Percentiles rank a stretch among this genome's conserved stretches.
These are phyloP conservation scores for Candida montana DNA, from an alignment of 805 yeast species.

Conservation along the genomic window DNA sequence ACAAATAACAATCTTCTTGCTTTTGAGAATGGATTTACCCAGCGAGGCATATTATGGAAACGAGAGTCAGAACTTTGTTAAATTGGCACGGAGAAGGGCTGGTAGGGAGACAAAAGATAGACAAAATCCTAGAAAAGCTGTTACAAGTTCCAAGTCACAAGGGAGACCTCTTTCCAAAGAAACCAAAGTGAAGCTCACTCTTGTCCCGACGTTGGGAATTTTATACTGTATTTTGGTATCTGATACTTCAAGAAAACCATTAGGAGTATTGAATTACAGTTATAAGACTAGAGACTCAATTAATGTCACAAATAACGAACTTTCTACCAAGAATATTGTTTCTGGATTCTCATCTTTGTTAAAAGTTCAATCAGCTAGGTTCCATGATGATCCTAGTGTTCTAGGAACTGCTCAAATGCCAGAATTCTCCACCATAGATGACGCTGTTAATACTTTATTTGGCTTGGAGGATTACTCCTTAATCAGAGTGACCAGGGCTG, in stretches of 20 bases:
- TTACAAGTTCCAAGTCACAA: slow-evolving; percentile 21
- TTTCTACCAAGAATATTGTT: slow-evolving; percentile 17
- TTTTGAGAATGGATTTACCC: too few species aligned
- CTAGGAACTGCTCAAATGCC: slow-evolving; percentile 29
- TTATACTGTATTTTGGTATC: slow-evolving; percentile 39
- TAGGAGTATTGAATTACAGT: slow-evolving; percentile 21
- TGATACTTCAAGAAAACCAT: slow-evolving; percentile 22
- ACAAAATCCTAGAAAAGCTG: slow-evolving; percentile 10
- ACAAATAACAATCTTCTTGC: too few species aligned
- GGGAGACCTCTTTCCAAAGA: slow-evolving; percentile 47
- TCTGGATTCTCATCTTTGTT: slow-evolving; percentile 21
- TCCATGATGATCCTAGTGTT: slow-evolving; percentile 28
- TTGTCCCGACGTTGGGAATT: slow-evolving; percentile 38
- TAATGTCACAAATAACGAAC: slow-evolving; percentile 15
- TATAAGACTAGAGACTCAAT: slow-evolving; percentile 10
- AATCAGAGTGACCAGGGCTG: slow-evolving; percentile 49
- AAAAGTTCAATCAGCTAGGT: slow-evolving; percentile 18
- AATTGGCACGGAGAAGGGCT: slow-evolving; percentile 23
- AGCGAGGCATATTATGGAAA: too few species aligned
- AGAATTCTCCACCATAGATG: slow-evolving; percentile 36
- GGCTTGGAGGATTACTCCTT: slow-evolving; percentile 37
- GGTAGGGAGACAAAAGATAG: slow-evolving; percentile 16
- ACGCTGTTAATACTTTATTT: slow-evolving; percentile 41
- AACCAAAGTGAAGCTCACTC: slow-evolving; percentile 42
- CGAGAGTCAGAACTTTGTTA: slow-evolving; percentile 10